phyloP scores from a whole-genome alignment of 164 flowering plant species.

The Aristolochia contorta region DNA sequence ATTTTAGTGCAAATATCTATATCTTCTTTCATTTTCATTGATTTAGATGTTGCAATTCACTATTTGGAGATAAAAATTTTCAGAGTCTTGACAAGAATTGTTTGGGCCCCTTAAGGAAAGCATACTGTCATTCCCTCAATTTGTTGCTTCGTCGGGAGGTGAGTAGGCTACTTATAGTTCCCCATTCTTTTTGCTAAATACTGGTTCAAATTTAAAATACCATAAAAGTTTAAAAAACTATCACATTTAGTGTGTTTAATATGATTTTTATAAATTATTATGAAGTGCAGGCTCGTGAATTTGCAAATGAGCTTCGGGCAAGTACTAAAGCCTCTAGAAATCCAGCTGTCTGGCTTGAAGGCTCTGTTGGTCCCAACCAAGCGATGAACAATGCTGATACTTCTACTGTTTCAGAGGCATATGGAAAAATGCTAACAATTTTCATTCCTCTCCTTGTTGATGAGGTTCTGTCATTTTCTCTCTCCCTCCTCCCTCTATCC shows the following conservation, averaged over 20 bases:
- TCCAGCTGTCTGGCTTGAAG: conserved; percentile 94
- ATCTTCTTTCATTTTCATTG: not conserved
- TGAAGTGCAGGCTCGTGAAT: conserved; percentile 82
- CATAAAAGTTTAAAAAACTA: no score
- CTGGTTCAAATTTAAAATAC: no score
- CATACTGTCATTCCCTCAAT: conserved; percentile 90
- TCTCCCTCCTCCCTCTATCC: conserved; percentile 2
- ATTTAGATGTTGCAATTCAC: conserved; percentile 1
- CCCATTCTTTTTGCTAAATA: no score
- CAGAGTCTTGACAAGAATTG: conserved; percentile 95
- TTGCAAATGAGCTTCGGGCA: conserved; percentile 99
- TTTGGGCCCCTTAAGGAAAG: conserved; percentile 89
- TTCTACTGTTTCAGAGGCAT: conserved; percentile 90
- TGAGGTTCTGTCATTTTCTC: conserved; percentile 44
- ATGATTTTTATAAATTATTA: conserved; percentile 3
- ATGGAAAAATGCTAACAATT: conserved; percentile 88
- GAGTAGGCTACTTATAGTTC: conserved; percentile 8
- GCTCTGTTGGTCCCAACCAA: conserved; percentile 65
- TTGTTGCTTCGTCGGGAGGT: conserved; percentile 98
- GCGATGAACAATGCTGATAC: conserved; percentile 65
- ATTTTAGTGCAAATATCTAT: not conserved
- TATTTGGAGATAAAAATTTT: not conserved
- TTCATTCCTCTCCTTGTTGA: conserved; percentile 96
- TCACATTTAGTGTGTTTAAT: not conserved
- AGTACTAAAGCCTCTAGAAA: conserved; percentile 88